phyloP scores from a whole-genome alignment of 2,329 filamentous ascomycete species.

The Monilinia laxa region DNA sequence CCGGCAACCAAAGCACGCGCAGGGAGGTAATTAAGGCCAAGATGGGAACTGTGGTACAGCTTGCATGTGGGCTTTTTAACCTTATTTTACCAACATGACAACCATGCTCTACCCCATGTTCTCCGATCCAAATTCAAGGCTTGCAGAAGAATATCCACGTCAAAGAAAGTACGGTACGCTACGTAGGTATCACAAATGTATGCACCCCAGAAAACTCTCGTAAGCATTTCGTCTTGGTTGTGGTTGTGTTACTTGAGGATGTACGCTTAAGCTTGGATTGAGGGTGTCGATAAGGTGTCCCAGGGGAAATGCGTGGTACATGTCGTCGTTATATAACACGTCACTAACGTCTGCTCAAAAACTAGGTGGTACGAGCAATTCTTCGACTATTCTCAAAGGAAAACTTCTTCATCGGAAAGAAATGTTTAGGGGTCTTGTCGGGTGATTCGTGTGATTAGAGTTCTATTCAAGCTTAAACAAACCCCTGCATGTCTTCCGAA shows the following conservation, averaged over 20 bases:
- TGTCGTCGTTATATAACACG: not conserved
- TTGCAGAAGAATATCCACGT: conserved; percentile 5
- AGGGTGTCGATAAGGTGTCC: not conserved
- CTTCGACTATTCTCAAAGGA: not conserved
- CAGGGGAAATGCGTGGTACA: conserved; percentile 12
- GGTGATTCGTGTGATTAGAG: not conserved
- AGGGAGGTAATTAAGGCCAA: not conserved
- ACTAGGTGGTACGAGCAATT: not conserved
- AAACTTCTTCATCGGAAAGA: not conserved
- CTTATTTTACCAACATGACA: not conserved
- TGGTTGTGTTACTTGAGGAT: conserved; percentile 2
- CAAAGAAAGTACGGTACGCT: not conserved
- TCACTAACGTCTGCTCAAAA: not conserved
- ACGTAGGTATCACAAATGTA: not conserved
- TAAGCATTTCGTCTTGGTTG: not conserved
- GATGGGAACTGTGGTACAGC: not conserved
- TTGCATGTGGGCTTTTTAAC: too few species aligned
- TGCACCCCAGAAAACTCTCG: conserved; percentile 11
- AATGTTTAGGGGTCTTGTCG: not conserved
- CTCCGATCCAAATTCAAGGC: not conserved
- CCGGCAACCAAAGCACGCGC: not conserved
- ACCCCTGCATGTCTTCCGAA: not conserved
- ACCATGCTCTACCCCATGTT: not conserved
- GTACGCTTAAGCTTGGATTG: not conserved
- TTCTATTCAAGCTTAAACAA: too few species aligned